Evolutionary conservation across 768 basidiomycete genomes (phyloP), one percentile per base, ranked within the genome.

Genomic region (Mycena venus): DNA sequence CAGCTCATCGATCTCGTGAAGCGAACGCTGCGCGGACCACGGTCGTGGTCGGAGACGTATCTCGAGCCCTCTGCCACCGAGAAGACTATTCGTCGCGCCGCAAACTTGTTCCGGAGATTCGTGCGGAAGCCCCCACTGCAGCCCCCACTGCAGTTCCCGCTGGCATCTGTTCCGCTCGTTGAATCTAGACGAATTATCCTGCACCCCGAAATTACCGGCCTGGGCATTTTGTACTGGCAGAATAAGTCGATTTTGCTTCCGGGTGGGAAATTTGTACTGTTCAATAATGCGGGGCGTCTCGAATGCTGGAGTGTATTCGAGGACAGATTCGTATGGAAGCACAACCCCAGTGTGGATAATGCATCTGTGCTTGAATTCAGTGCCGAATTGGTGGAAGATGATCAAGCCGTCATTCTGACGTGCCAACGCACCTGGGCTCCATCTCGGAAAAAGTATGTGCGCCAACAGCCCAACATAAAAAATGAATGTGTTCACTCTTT

Each of bases 251-350:
- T 36, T 38, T 58, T 75, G 9, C 49, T 75, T 3, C 69, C 62
- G 1, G 62, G 55, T 17, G 74, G 74, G 8, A 14, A 42, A 40
- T 71, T 51, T 36, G 55, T 75, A 2, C 49, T 75, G 9, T 70
- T 71, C 64, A 9, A 55, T 4, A 71, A 75, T 23, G 12, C 4
- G 19, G 40, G 31, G 14, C 2, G 14, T 3, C 59, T 75, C 40
- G 62, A 67, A 38, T 71, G 69, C n/a, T 67, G 53, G 60, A 66
- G n/a, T 29, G 58, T 75, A 0, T 38, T 42, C 27, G 63, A 75
- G 32, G 44, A 75, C 44, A 36, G 27, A 15, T 47, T 29, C 31
- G 21, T 75, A 19, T 75, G 74, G 74, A 58, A 8, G 27, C 58
- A 74, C 23, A 15, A 1, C 9, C 32, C 21, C 25, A 40, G 40